Conservation (phyloP, 805 yeast species). For the Tetrapisispora taiwanensis region DNA sequence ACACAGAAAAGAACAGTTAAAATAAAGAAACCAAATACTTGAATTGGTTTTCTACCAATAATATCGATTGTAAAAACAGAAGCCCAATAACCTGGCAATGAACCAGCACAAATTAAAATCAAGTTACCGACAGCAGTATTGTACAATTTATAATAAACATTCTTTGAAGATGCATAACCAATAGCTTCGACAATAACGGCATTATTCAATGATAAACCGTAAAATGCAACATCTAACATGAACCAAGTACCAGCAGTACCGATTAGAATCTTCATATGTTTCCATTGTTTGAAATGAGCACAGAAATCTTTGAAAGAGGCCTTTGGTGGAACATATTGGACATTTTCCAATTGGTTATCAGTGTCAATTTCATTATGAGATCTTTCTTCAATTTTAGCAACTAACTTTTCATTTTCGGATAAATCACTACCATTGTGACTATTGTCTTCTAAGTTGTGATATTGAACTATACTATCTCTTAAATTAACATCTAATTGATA, state of each 20-base stretch:
- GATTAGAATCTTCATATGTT: conserved; percentile 66
- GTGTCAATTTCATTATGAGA: background rate
- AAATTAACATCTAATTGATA: conserved; percentile 68
- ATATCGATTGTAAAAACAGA: conserved; percentile 71
- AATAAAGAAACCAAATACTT: conserved; percentile 61
- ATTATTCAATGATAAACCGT: conserved; percentile 79
- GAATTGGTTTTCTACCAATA: conserved; percentile 79
- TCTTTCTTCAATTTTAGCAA: background rate
- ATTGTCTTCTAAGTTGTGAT: background rate
- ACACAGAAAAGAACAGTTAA: conserved; percentile 65
- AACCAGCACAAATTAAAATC: conserved; percentile 89
- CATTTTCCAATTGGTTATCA: background rate
- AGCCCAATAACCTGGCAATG: conserved; percentile 89
- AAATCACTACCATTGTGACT: background rate
- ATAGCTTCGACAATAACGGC: conserved; percentile 71
- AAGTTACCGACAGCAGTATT: conserved; percentile 85
- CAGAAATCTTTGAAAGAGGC: conserved; percentile 71
- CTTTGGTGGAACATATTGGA: conserved; percentile 46
- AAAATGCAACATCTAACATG: conserved; percentile 79
- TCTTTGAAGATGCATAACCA: conserved; percentile 66
- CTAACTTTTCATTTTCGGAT: background rate
- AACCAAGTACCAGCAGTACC: conserved; percentile 94
- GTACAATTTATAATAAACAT: conserved; percentile 61
- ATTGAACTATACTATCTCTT: conserved; percentile 3
- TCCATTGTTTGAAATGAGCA: conserved; percentile 75